Evolutionary conservation across 169 alveolate species (phyloP), one percentile per base, ranked within the genome.

Genomic region (Sarcocystis neurona): DNA sequence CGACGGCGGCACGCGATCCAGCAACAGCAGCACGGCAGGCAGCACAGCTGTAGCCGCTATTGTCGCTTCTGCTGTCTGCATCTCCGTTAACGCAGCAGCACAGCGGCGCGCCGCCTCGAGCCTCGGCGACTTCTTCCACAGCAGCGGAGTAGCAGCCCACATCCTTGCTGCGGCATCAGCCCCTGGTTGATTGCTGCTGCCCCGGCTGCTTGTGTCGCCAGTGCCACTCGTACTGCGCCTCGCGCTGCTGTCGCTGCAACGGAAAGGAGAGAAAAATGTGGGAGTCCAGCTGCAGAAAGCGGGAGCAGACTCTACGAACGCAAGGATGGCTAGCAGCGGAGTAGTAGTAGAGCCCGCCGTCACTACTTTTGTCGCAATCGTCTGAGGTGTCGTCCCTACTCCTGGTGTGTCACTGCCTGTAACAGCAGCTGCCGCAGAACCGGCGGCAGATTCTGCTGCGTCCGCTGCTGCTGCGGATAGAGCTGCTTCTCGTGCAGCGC

Each of bases 11-110:
- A 84, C 56, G 50, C 43, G 48, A 27, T 66, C 84, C 82, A 84
- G 89, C 63, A 84, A 70, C 78, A 60, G 82, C 79, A 84, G 89
- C 41, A 47, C 50, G 6, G 84, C 84, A 0, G 89, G 89, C 72
- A 84, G 89, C 68, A 84, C 53, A 44, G 47, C 44, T 0, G 84
- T 84, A 30, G 89, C 89, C 20, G 89, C 89, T 8, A 48, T 46
- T n/a, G 79, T 63, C 30, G 89, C 84, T 46, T 77, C 89, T 2
- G 89, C 68, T 18, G 68, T 84, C 74, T 48, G 72, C 3, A 18
- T 39, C 50, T 79, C 58, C 74, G 50, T 30, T 30, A 39, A 30
- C 50, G 34, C 20, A 30, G 50, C 86, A 4, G 41, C 58, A n/a
- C 46, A 39, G 53, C 15, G n/a, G 53, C 46, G 8, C 74, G 32